phyloP scores from a whole-genome alignment of 495 filamentous ascomycete species.

The Penicillium egyptiacum region DNA sequence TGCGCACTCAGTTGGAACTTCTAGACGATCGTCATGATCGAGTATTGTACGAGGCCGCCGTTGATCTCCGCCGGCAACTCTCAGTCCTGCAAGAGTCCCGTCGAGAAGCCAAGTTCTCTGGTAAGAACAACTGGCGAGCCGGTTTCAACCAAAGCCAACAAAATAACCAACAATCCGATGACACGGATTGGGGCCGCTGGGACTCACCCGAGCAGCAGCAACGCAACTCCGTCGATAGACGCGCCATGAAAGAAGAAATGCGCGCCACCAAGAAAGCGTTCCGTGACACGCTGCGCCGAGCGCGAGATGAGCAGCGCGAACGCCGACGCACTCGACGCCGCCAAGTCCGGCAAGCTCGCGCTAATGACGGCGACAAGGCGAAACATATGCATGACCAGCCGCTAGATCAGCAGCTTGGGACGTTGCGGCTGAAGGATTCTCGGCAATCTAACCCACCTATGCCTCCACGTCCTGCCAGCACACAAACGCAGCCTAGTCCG shows the following conservation, averaged over 20 bases:
- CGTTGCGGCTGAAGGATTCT: conserved; percentile 17
- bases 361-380: conserved; percentile 11
- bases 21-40: conserved; percentile 44
- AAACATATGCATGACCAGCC: not conserved
- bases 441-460: not conserved
- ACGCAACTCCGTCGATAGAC: conserved; percentile 32
- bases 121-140: conserved; percentile 27
- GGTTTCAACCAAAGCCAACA: conserved; percentile 22
- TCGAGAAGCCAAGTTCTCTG: conserved; percentile 32
- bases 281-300: conserved; percentile 40
- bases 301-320: conserved; percentile 42
- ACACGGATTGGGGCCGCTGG: conserved; percentile 41
- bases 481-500: not conserved
- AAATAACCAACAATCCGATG: conserved; percentile 6
- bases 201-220: conserved; percentile 42
- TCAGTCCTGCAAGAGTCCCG: conserved; percentile 39
- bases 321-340: conserved; percentile 26
- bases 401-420: conserved; percentile 24
- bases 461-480: not conserved
- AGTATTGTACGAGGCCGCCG: conserved; percentile 40
- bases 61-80: conserved; percentile 43
- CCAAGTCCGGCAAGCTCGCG: conserved; percentile 3
- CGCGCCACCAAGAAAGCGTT: conserved; percentile 42
- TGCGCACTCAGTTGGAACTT: conserved; percentile 42
- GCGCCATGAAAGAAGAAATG: conserved; percentile 42